Conservation (phyloP, 805 yeast genomes). For the Pichia paraexigua region DNA sequence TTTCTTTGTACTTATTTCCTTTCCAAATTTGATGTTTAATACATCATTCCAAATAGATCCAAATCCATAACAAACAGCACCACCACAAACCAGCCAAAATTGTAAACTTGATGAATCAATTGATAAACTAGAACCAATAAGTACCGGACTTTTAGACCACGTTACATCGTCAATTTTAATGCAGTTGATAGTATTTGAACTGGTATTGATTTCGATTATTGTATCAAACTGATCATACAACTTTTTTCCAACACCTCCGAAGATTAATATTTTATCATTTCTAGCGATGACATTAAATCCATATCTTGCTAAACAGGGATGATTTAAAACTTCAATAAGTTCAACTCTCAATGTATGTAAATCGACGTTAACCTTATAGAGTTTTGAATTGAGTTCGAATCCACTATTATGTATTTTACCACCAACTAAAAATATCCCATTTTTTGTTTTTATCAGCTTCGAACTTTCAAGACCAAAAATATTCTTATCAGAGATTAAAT, state of each 20-base stretch:
- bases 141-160: conserved; percentile 39
- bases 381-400: conserved; percentile 22
- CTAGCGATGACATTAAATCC: conserved; percentile 37
- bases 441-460: conserved; percentile 6
- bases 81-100: conserved; percentile 45
- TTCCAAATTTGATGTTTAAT: neutral
- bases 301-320: conserved; percentile 36
- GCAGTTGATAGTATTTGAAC: conserved; percentile 11
- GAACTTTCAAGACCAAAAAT: conserved; percentile 2
- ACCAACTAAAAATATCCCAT: conserved; percentile 39
- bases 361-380: conserved; percentile 29
- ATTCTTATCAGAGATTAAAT: neutral
- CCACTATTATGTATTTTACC: conserved; percentile 27
- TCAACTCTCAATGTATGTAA: conserved; percentile 13
- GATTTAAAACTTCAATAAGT: conserved; percentile 14
- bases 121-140: conserved; percentile 43
- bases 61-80: conserved; percentile 77
- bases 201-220: conserved; percentile 30
- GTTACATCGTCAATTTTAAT: conserved; percentile 27
- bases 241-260: conserved; percentile 21
- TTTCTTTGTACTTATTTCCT: neutral
- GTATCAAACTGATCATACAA: conserved; percentile 29
- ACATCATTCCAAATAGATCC: conserved; percentile 47
- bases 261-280: conserved; percentile 14
- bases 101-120: conserved; percentile 13